Percentiles rank a stretch among this genome's conserved stretches.
These are phyloP conservation scores for Acmispon strigosus DNA, from an alignment of 306 rosid species.

Conservation along the genomic window DNA sequence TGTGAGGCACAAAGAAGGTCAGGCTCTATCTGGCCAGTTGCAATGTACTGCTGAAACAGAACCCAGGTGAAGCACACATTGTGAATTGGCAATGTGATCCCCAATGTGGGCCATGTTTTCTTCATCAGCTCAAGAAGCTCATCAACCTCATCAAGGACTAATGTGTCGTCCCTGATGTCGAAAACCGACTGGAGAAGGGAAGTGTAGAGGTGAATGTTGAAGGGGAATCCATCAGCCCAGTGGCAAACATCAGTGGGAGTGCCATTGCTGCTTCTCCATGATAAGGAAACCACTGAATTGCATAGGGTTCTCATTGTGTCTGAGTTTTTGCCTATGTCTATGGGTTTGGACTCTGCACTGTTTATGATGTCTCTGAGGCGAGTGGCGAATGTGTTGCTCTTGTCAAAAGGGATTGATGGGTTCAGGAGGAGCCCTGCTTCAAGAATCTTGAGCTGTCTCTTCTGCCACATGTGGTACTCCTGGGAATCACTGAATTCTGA, in stretches of 20 bases:
- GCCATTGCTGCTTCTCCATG: conserved; percentile 61
- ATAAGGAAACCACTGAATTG: conserved; percentile 65
- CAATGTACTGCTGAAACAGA: conserved; percentile 56
- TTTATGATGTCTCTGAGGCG: conserved; percentile 58
- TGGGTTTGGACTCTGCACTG: conserved; percentile 32
- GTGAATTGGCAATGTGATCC: conserved; percentile 64
- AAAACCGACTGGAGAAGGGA: conserved; percentile 68
- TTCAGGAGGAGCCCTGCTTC: conserved; percentile 73
- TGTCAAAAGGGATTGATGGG: conserved; percentile 63
- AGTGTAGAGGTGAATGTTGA: conserved; percentile 63
- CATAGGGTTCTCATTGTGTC: conserved; percentile 82
- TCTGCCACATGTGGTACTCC: conserved; percentile 89
- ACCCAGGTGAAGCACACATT: conserved; percentile 87
- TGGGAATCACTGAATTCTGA: conserved; percentile 73
- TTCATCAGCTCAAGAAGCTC: conserved; percentile 81
- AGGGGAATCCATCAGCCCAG: conserved; percentile 93
- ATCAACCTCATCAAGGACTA: conserved; percentile 85
- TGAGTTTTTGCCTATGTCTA: conserved; percentile 75
- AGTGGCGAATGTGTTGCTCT: conserved; percentile 47
- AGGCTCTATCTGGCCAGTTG: conserved; percentile 65
- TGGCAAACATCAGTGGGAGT: conserved; percentile 80
- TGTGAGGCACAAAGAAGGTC: conserved; percentile 76
- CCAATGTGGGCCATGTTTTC: conserved; percentile 78
- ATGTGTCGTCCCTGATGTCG: conserved; percentile 66
- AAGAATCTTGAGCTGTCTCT: conserved; percentile 66